Percentiles rank a stretch among this genome's conserved stretches.
Evolutionary conservation across 495 filamentous ascomycete genomes (phyloP).

Genomic region (Elasticomyces elasticus): DNA sequence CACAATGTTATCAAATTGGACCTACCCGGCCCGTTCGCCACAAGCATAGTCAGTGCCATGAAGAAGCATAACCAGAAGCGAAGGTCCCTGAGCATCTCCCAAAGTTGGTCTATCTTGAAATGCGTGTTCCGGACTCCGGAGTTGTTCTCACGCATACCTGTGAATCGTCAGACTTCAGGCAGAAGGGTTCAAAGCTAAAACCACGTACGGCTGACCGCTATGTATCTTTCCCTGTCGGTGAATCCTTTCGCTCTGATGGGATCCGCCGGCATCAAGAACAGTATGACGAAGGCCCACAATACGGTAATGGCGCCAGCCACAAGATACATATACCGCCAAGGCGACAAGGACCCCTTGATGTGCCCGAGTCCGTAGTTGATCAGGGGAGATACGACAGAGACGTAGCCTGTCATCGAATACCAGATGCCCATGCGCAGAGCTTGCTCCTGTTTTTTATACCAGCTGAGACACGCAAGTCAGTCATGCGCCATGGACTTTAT

Average conservation of each 20-base stretch:
- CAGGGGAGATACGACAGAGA: slow-evolving; percentile 39
- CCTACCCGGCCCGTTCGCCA: neutral
- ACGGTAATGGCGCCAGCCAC: slow-evolving; percentile 42
- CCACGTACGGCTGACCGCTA: too few relatives aligned
- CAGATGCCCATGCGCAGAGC: slow-evolving; percentile 36
- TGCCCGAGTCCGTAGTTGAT: slow-evolving; percentile 44
- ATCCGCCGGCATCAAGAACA: slow-evolving; percentile 37
- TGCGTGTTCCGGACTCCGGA: slow-evolving; percentile 26
- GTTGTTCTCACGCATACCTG: slow-evolving; percentile 23
- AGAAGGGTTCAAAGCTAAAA: too few relatives aligned
- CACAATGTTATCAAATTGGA: neutral
- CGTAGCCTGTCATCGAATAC: slow-evolving; percentile 41
- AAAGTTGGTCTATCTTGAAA: slow-evolving; percentile 31
- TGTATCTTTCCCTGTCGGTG: slow-evolving; percentile 20
- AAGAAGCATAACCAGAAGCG: slow-evolving; percentile 36
- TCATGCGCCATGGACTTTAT: slow-evolving; percentile 26
- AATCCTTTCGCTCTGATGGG: slow-evolving; percentile 38
- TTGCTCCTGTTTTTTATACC: slow-evolving; percentile 40
- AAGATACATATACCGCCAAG: slow-evolving; percentile 27
- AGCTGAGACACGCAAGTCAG: slow-evolving; percentile 34
- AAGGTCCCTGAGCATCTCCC: slow-evolving; percentile 37
- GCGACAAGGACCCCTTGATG: slow-evolving; percentile 28
- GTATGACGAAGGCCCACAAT: slow-evolving; percentile 32
- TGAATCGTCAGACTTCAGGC: too few relatives aligned
- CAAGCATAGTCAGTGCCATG: slow-evolving; percentile 30